Evolutionary conservation across 441 rosid genomes (phyloP), one percentile per base, ranked within the genome.

Genomic region (Corymbia calophylla): DNA sequence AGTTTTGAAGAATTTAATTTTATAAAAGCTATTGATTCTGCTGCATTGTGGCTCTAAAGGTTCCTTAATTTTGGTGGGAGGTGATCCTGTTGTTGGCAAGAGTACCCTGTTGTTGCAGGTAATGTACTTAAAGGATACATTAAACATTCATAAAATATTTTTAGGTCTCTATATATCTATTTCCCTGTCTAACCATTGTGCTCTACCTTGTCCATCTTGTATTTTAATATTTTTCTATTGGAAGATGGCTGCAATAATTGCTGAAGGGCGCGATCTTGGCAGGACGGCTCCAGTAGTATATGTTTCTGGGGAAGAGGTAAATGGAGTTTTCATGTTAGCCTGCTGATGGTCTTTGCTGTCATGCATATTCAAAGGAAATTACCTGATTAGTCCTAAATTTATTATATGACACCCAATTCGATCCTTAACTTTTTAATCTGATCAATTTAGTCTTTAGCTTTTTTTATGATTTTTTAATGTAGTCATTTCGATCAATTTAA

Each of bases 61-160:
- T 89, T 98, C 99, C 77, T 87, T 98, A 93, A 93, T 98, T 91
- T 92, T 97, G 95, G 91, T 98, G 88, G 97, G 99, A 89, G 99
- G 99, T 88, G 98, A 98, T 91, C 99, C 99, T 87, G 99, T 99
- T 88, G 96, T 98, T 91, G 99, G 99, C 91, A 98, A 98, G 93
- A 96, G 99, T 90, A 98, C 99, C n/a, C 91, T 97, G 88, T 90
- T 97, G 87, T 93, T 97, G 93, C 99, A 97, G 96, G 99, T 97
- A 84, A 29, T 53, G 86, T 82, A 87, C 48, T 82, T 58, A 68
- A 66, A 18, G 29, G 39, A 81, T 77, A 48, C 35, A 29, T 21
- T 39, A 27, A 25, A n/a, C 5, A 25, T 7, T 17, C 53, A 39
- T 6, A 21, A 88, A 8, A 49, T 29, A 49, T 89, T 27, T 62